These are phyloP conservation scores for Aspergillus uvarum DNA, from an alignment of 2,329 filamentous ascomycete genomes.

Conservation along the genomic window DNA sequence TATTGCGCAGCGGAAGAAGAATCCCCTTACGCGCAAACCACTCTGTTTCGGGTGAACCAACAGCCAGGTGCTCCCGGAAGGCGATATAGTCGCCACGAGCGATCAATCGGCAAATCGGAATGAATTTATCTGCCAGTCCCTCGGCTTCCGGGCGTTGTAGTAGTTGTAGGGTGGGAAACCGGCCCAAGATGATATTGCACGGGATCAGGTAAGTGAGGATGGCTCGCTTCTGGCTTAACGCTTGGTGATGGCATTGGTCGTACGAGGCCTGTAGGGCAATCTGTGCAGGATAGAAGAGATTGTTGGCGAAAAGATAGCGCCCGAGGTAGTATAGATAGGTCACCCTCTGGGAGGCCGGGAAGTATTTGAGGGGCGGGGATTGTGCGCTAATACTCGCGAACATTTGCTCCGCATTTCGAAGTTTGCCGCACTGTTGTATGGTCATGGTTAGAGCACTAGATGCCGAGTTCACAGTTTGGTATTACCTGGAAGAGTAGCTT, in stretches of 20 bases:
- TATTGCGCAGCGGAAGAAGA: constrained; percentile 71
- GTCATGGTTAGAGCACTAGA: neutral
- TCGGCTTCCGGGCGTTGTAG: constrained; percentile 69
- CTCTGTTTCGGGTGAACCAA: constrained; percentile 53
- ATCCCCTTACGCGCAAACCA: constrained; percentile 78
- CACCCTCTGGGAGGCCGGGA: constrained; percentile 81
- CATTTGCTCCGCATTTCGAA: constrained; percentile 79
- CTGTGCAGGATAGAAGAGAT: constrained; percentile 75
- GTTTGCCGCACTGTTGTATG: constrained; percentile 66
- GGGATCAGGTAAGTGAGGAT: constrained; percentile 84
- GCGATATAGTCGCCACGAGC: constrained; percentile 69
- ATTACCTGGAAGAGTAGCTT: constrained; percentile 80
- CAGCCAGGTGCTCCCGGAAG: constrained; percentile 68
- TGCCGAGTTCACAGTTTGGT: too few relatives aligned
- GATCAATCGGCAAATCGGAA: constrained; percentile 71
- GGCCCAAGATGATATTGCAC: constrained; percentile 78
- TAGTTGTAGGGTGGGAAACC: constrained; percentile 69
- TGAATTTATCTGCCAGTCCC: constrained; percentile 65
- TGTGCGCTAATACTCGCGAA: constrained; percentile 84
- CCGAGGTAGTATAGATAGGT: constrained; percentile 95
- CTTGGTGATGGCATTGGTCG: constrained; percentile 64
- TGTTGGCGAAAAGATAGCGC: constrained; percentile 82
- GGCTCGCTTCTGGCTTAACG: constrained; percentile 66
- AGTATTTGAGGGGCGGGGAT: constrained; percentile 76
- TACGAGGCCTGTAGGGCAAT: constrained; percentile 77